A percentile compares a stretch with the other conserved stretches of the same genome.
Evolutionary conservation across 768 basidiomycete genomes (phyloP).

Genomic region (Candolleomyces aberdarensis): DNA sequence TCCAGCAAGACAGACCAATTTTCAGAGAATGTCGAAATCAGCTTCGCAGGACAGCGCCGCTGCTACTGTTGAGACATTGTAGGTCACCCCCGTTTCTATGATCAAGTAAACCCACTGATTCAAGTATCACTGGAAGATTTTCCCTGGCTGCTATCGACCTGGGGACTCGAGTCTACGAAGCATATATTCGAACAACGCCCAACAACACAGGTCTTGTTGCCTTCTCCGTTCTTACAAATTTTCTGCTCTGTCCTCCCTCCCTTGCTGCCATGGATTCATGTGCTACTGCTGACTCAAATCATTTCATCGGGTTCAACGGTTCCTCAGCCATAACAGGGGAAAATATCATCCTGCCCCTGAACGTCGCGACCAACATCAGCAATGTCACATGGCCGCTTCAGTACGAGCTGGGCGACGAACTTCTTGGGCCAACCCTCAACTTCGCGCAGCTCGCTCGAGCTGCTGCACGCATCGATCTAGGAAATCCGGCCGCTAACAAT

Average conservation of each 20-base stretch:
- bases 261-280: too few relatives aligned
- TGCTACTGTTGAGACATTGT: background rate
- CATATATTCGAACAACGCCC: background rate
- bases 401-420: background rate
- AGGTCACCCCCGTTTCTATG: background rate
- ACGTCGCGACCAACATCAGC: background rate
- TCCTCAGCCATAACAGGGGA: background rate
- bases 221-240: too few relatives aligned
- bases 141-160: too few relatives aligned
- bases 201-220: too few relatives aligned
- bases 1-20: constrained; percentile 12
- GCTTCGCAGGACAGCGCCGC: background rate
- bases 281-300: too few relatives aligned
- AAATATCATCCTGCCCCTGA: background rate
- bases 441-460: constrained; percentile 18
- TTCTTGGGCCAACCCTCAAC: constrained; percentile 12
- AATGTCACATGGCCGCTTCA: background rate
- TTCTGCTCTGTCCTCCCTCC: too few relatives aligned
- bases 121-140: too few relatives aligned
- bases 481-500: constrained; percentile 21
- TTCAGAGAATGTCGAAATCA: constrained; percentile 11
- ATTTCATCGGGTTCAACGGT: background rate
- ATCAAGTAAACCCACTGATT: too few relatives aligned
- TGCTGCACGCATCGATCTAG: constrained; percentile 20
- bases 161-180: too few relatives aligned